Percentiles rank a stretch among this genome's conserved stretches.
phyloP scores from a whole-genome alignment of 768 basidiomycete species.

The Neoboletus magnificus region DNA sequence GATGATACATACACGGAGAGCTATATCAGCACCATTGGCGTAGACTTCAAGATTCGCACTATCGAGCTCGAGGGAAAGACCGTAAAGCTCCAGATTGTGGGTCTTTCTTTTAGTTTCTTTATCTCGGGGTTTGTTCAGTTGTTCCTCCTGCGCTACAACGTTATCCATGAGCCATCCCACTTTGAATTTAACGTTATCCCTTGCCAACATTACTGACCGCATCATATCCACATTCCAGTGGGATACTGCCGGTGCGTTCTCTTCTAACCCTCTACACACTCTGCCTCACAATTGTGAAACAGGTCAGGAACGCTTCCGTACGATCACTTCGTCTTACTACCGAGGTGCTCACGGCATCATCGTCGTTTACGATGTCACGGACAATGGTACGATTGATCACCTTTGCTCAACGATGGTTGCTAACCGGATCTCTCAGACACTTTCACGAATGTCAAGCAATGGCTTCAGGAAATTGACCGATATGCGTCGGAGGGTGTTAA shows the following conservation, averaged over 20 bases:
- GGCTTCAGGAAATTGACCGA: constrained; percentile 89
- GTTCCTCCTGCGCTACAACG: not conserved
- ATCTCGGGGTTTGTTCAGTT: not conserved
- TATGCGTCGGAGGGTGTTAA: constrained; percentile 99
- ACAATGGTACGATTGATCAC: constrained; percentile 58
- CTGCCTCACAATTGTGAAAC: constrained; percentile 8
- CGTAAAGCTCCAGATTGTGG: constrained; percentile 96
- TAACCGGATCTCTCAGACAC: constrained; percentile 57
- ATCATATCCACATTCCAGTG: constrained; percentile 47
- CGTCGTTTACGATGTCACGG: constrained; percentile 97
- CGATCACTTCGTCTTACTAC: constrained; percentile 99
- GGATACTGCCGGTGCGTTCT: constrained; percentile 85
- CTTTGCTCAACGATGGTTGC: not conserved
- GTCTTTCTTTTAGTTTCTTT: constrained; percentile 31
- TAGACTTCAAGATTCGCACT: constrained; percentile 98
- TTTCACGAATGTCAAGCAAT: constrained; percentile 93
- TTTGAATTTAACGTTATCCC: not conserved
- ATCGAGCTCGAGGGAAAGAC: constrained; percentile 99
- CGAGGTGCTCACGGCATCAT: constrained; percentile 98
- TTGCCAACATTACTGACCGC: constrained; percentile 7
- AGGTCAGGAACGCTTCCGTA: constrained; percentile 98
- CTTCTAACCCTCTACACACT: not conserved
- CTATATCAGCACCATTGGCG: constrained; percentile 97
- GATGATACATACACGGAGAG: constrained; percentile 98
- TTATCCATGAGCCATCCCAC: not conserved